Evolutionary conservation across 306 rosid genomes (phyloP).

Genomic region (Dryas octopetala): DNA sequence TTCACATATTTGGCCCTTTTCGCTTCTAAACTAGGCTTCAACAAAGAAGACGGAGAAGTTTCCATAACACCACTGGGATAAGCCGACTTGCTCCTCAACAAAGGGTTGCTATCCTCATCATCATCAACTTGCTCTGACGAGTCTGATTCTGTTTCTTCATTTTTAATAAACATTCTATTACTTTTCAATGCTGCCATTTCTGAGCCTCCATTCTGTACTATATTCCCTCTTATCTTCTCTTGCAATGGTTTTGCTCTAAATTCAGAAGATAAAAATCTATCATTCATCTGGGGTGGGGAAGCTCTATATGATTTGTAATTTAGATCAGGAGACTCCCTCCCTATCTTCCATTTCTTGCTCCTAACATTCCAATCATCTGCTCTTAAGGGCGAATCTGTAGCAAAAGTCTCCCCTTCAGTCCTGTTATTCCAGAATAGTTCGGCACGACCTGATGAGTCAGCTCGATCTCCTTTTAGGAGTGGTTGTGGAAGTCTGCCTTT

Average conservation of each 20-base stretch:
- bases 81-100: conserved; percentile 70
- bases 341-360: conserved; percentile 73
- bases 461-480: conserved; percentile 36
- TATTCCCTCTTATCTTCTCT: conserved; percentile 54
- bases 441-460: conserved; percentile 47
- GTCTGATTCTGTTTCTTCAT: conserved; percentile 92
- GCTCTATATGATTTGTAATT: conserved; percentile 59
- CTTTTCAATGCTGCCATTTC: conserved; percentile 43
- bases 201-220: conserved; percentile 57
- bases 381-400: conserved; percentile 51
- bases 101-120: conserved; percentile 74
- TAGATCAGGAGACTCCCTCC: conserved; percentile 70
- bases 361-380: conserved; percentile 57
- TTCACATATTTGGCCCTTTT: conserved; percentile 52
- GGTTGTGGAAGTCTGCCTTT: conserved; percentile 48
- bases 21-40: conserved; percentile 57
- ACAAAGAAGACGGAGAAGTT: conserved; percentile 50
- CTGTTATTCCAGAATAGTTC: conserved; percentile 46
- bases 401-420: conserved; percentile 50
- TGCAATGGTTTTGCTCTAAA: conserved; percentile 58
- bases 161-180: conserved; percentile 42
- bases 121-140: conserved; percentile 85
- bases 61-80: conserved; percentile 55
- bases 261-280: conserved; percentile 51
- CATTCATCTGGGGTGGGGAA: conserved; percentile 72